Base-by-base conservation (phyloP, 306 rosid genomes). In the Begonia fuchsioides region DNA sequence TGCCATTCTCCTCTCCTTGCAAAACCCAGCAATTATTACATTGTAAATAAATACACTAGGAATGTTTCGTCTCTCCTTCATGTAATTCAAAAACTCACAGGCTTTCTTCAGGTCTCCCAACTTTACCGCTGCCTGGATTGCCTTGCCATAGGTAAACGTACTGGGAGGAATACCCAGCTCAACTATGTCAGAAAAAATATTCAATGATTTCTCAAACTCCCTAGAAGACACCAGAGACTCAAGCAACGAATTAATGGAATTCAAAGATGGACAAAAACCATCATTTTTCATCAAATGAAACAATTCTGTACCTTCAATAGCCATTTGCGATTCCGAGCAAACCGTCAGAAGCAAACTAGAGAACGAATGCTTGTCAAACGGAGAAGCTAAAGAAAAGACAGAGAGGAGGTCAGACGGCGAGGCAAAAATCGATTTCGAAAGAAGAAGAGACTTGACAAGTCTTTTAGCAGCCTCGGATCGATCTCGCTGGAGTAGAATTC, bases 71-170 rank as follows among this genome's bases (percentile, higher is more conserved):
- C 54, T 60, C 50, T 15, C 62, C 66, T 68, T 70, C 96, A 82
- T 87, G 13, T 40, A 56, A 15, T 43, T 13, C 53, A 79, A 44
- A 13, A 87, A 43, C 62, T 62, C 68, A 15, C 47, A 44, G 12
- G 78, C 69, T 72, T 61, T 77, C 10, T 56, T 41, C 12, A 77
- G 15, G 38, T 82, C 71, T 64, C 67, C 79, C 50, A 75, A 45
- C 75, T 73, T 82, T 11, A 77, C 76, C 35, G 80, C 71, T 2
- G 94, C 81, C 55, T 63, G 68, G 56, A 87, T 58, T 13, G 79
- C 82, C 65, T 77, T 87, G 3, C 68, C 73, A 14, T 71, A 87
- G 1, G 76, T 13, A 43, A 72, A 65, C 35, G 14, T 43, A 67
- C 72, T 74, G 1, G 76, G 88, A 17, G 48, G 69, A 66, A 70